Base-by-base conservation (phyloP, 2,329 filamentous ascomycete species). In the Macrophomina phaseolina region DNA sequence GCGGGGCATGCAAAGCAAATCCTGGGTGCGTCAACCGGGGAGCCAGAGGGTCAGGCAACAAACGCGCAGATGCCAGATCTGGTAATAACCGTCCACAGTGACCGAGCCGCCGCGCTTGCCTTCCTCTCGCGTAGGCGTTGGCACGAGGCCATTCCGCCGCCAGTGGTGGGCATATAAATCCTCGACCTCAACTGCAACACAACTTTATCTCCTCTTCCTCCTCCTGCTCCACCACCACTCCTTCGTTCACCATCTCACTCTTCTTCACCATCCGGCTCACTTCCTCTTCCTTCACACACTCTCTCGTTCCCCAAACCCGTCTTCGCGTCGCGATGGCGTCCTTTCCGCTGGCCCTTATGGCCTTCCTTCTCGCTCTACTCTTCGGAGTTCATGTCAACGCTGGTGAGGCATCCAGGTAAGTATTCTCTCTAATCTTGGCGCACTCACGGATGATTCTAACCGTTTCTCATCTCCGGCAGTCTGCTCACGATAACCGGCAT, bases 291-390 rank as follows among this genome's bases (percentile, higher is more conserved):
- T 18, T 18, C 45, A 30, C 32, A 38, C 8, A 48, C 14, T 36
- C 63, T 32, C 32, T 56, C 63, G 11, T 34, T 65, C 52, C n/a
- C 34, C 23, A 16, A 18, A 40, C 55, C 36, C 49, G 28, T 16
- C 40, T 30, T 53, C 49, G 49, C 49, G 48, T 23, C 42, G 11
- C 45, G 40, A 63, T 63, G 60, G 18, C 45, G 30, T 51, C 7
- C 9, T 8, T 52, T 16, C 45, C 63, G 51, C 40, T 38, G 30
- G 51, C 52, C 12, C 34, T 48, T 23, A 16, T 55, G 58, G 42
- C 58, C 30, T 49, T 49, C n/a, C 32, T 62, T 7, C 45, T 62
- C 12, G 42, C 49, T 12, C 32, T 49, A 9, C 32, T 62, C 58
- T n/a, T 62, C 30, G 45, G 58, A 18, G 56, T 16, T n/a, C 56